Conservation (phyloP, 192 early-diverging fungal genomes). For the Umbelopsis ramanniana region DNA sequence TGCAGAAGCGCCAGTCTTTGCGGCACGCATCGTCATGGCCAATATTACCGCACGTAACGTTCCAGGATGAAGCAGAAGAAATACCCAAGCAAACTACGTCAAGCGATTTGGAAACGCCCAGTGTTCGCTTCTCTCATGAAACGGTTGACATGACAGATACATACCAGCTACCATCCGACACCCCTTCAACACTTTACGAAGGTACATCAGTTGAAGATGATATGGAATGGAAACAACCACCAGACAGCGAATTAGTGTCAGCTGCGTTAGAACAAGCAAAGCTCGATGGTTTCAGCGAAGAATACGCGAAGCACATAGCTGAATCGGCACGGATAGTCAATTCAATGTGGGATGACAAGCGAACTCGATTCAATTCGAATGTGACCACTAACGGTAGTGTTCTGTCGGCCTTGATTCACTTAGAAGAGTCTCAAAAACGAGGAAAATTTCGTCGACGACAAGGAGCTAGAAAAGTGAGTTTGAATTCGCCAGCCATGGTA, state of each 20-base stretch:
- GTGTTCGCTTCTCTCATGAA: background rate
- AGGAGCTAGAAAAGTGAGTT: background rate
- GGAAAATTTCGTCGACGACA: background rate
- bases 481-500: background rate
- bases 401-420: background rate
- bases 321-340: slow-evolving; percentile 18
- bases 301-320: slow-evolving; percentile 11
- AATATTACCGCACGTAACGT: background rate
- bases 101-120: background rate
- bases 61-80: background rate
- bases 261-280: slow-evolving; percentile 8
- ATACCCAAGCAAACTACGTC: background rate
- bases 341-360: slow-evolving; percentile 3
- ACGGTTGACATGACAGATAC: background rate
- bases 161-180: background rate
- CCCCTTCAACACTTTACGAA: background rate
- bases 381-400: slow-evolving; percentile 10
- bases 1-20: slow-evolving; percentile 10
- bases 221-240: background rate
- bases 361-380: background rate
- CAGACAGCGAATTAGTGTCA: background rate
- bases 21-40: slow-evolving; percentile 20
- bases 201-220: background rate
- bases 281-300: slow-evolving; percentile 6
- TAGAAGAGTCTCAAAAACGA: background rate